phyloP scores from a whole-genome alignment of 768 basidiomycete species.

The Russula ochroleuca region DNA sequence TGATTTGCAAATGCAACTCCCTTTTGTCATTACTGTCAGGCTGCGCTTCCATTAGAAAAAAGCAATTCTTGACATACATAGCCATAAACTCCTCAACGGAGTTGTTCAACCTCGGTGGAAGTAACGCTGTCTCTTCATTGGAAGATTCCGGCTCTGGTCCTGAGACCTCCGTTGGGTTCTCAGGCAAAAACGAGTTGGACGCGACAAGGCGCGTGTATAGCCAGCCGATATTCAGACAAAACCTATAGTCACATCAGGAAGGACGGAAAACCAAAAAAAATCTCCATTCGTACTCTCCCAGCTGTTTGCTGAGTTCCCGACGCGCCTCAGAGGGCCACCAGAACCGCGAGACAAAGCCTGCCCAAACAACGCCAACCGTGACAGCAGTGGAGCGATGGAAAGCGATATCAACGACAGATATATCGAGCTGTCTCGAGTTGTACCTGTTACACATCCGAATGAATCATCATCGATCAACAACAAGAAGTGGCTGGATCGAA shows the following conservation, averaged over 20 bases:
- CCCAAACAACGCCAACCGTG: conserved; percentile 83
- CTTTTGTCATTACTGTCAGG: conserved; percentile 39
- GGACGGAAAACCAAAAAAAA: background rate
- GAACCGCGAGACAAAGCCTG: conserved; percentile 76
- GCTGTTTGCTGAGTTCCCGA: conserved; percentile 73
- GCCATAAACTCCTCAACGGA: conserved; percentile 88
- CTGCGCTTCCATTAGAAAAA: background rate
- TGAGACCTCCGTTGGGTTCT: conserved; percentile 34
- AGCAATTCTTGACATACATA: conserved; percentile 54
- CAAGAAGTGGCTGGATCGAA: background rate
- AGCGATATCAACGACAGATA: conserved; percentile 66
- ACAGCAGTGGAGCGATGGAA: conserved; percentile 76
- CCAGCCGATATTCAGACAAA: conserved; percentile 92
- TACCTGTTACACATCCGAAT: conserved; percentile 50
- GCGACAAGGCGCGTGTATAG: conserved; percentile 89
- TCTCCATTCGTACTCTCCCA: conserved; percentile 71
- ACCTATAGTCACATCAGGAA: conserved; percentile 44
- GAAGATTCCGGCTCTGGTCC: conserved; percentile 24
- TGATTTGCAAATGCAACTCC: conserved; percentile 93
- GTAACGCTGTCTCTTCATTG: conserved; percentile 31
- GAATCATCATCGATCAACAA: too few species aligned
- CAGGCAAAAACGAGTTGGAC: conserved; percentile 72
- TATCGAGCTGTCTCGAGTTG: conserved; percentile 63
- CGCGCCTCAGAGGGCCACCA: conserved; percentile 98
- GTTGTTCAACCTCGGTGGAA: conserved; percentile 45